Conservation (phyloP, 2,329 filamentous ascomycete species). For the Colletotrichum cordylinicola region DNA sequence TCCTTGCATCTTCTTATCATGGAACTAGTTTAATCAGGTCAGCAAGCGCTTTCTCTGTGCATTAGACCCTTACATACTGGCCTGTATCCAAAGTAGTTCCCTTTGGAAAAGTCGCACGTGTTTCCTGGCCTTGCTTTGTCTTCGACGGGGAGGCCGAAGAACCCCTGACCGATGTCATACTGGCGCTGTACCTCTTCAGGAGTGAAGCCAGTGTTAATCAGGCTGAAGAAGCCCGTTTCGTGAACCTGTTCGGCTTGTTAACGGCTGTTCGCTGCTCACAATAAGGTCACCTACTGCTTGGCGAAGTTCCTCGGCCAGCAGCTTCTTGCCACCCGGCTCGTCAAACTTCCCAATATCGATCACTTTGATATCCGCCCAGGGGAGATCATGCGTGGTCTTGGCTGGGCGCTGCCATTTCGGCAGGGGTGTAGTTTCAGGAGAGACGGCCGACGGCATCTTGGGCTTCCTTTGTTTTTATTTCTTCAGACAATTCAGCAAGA, state of each 20-base stretch:
- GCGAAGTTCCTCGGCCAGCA: conserved; percentile 55
- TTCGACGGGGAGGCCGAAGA: conserved; percentile 54
- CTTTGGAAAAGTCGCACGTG: conserved; percentile 45
- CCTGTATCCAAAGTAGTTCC: conserved; percentile 55
- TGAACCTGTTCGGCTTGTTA: conserved; percentile 25
- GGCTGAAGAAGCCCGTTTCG: conserved; percentile 55
- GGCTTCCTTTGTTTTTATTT: background rate
- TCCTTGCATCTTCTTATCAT: conserved; percentile 35
- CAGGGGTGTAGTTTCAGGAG: conserved; percentile 8
- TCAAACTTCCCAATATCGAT: conserved; percentile 56
- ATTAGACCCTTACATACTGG: conserved; percentile 25
- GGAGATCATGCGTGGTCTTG: conserved; percentile 30
- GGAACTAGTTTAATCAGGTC: conserved; percentile 20
- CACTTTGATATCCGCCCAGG: conserved; percentile 59
- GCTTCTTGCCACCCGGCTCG: conserved; percentile 54
- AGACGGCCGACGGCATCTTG: conserved; percentile 16
- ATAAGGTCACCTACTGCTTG: conserved; percentile 44
- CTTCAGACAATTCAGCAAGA: fast-evolving
- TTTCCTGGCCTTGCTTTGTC: conserved; percentile 54
- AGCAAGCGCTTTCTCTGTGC: background rate
- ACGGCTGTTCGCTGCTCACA: too few species aligned
- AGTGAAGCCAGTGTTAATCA: conserved; percentile 58
- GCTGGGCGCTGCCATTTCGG: conserved; percentile 32
- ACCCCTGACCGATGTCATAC: conserved; percentile 58
- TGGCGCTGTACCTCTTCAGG: conserved; percentile 58